Percentiles rank a stretch among this genome's conserved stretches.
These are phyloP conservation scores for Paecilomyces niveus DNA, from an alignment of 2,329 filamentous ascomycete genomes.

Conservation along the genomic window DNA sequence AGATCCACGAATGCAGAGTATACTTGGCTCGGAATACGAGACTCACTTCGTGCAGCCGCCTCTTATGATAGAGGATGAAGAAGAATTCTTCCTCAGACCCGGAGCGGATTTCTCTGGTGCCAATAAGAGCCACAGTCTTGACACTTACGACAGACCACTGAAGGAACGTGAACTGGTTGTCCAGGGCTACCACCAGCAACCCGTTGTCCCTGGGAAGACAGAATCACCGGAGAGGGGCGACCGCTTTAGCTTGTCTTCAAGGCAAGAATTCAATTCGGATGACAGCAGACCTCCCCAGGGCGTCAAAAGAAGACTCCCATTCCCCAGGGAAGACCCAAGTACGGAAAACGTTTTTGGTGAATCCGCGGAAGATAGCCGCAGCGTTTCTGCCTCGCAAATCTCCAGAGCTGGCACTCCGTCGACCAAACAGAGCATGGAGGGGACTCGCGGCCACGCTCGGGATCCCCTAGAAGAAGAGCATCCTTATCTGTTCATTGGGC, in stretches of 20 bases:
- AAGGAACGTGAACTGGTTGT: constrained; percentile 45
- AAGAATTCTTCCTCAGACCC: constrained; percentile 8
- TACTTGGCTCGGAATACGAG: constrained; percentile 49
- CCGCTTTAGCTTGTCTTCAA: constrained; percentile 9
- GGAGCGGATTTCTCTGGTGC: constrained; percentile 13
- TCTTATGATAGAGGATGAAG: constrained; percentile 40
- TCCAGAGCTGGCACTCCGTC: constrained; percentile 23
- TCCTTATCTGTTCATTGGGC: constrained; percentile 70
- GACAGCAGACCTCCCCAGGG: constrained; percentile 6
- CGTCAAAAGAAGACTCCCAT: not conserved
- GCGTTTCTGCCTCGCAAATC: constrained; percentile 13
- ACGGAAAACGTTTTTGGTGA: not conserved
- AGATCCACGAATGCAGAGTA: constrained; percentile 48
- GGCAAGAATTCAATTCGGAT: constrained; percentile 7
- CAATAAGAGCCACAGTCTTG: constrained; percentile 24
- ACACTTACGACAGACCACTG: constrained; percentile 44
- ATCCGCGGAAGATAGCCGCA: constrained; percentile 5
- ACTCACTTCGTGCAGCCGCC: constrained; percentile 53
- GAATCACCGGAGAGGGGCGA: constrained; percentile 8
- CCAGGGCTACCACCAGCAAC: constrained; percentile 44
- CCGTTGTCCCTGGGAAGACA: constrained; percentile 4
- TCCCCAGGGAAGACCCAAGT: not conserved
- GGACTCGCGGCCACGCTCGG: constrained; percentile 55
- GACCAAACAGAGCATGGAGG: constrained; percentile 34
- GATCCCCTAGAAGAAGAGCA: constrained; percentile 59